Evolutionary conservation across 805 yeast genomes (phyloP).

Genomic region (Metschnikowia cubensis): DNA sequence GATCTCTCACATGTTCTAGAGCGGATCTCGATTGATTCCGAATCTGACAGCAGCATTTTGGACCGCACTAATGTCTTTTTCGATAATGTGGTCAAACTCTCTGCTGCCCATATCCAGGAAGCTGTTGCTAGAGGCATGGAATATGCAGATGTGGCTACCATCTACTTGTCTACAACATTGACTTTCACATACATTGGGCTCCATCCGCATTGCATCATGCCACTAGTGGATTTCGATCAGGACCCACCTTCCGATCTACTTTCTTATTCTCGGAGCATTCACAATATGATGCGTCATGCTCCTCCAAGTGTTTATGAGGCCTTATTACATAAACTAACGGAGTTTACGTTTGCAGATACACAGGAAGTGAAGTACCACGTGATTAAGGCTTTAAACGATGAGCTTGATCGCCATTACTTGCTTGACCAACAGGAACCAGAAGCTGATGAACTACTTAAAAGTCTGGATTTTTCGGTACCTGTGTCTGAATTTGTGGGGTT

Average conservation of each 20-base stretch:
- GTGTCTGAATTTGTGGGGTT: background rate
- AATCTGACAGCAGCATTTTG: slow-evolving; percentile 15
- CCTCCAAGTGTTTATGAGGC: slow-evolving; percentile 6
- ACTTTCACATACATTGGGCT: slow-evolving; percentile 29
- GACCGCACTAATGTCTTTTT: slow-evolving; percentile 24
- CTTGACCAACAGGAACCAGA: background rate
- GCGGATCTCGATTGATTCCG: slow-evolving; percentile 6
- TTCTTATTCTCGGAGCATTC: slow-evolving; percentile 12
- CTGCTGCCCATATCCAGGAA: slow-evolving; percentile 10
- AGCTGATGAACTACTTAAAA: slow-evolving; percentile 4
- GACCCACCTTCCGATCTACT: slow-evolving; percentile 20
- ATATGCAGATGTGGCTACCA: slow-evolving; percentile 6
- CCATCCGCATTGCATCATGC: slow-evolving; percentile 29
- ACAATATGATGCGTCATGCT: slow-evolving; percentile 3
- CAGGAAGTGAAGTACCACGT: background rate
- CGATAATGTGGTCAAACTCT: slow-evolving; percentile 11
- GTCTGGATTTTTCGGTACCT: slow-evolving; percentile 2
- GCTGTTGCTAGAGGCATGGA: background rate
- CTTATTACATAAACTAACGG: slow-evolving; percentile 5
- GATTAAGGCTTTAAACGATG: background rate
- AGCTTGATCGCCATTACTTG: background rate
- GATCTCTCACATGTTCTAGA: slow-evolving; percentile 12
- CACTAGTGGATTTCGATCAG: slow-evolving; percentile 24
- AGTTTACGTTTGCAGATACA: slow-evolving; percentile 3
- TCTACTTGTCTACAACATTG: slow-evolving; percentile 17